These are phyloP conservation scores for Aspergillus awamori DNA, from an alignment of 2,329 filamentous ascomycete genomes.

Conservation along the genomic window DNA sequence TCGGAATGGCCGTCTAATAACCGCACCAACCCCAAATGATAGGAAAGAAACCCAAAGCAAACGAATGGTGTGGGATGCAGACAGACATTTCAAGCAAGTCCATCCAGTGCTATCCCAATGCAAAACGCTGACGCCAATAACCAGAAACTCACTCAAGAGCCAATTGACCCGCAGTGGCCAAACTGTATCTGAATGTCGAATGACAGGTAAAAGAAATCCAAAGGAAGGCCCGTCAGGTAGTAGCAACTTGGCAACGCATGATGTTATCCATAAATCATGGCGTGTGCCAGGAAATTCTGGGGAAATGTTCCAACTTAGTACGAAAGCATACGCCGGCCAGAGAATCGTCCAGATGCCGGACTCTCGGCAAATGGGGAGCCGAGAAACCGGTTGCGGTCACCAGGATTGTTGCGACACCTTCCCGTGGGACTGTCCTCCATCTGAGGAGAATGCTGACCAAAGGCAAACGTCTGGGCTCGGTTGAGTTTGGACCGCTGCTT, in stretches of 20 bases:
- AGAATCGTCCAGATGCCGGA: slow-evolving; percentile 37
- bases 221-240: slow-evolving; percentile 2
- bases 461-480: slow-evolving; percentile 92
- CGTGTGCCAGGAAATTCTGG: neutral
- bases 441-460: slow-evolving; percentile 69
- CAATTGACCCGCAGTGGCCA: slow-evolving; percentile 9
- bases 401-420: slow-evolving; percentile 40
- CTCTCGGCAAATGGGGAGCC: slow-evolving; percentile 42
- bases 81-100: neutral
- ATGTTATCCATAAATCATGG: slow-evolving; percentile 22
- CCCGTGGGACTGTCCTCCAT: slow-evolving; percentile 67
- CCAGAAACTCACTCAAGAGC: neutral
- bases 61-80: slow-evolving; percentile 23
- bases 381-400: slow-evolving; percentile 36
- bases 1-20: slow-evolving; percentile 13
- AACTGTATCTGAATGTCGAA: neutral
- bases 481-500: slow-evolving; percentile 84
- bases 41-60: slow-evolving; percentile 7
- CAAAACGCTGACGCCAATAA: slow-evolving; percentile 9
- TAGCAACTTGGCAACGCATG: neutral
- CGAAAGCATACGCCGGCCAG: slow-evolving; percentile 50
- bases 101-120: slow-evolving; percentile 2
- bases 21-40: slow-evolving; percentile 3
- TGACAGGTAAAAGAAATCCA: neutral
- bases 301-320: slow-evolving; percentile 31